phyloP scores from a whole-genome alignment of 2,329 filamentous ascomycete genomes.

The Tolypocladium endophyticum region DNA sequence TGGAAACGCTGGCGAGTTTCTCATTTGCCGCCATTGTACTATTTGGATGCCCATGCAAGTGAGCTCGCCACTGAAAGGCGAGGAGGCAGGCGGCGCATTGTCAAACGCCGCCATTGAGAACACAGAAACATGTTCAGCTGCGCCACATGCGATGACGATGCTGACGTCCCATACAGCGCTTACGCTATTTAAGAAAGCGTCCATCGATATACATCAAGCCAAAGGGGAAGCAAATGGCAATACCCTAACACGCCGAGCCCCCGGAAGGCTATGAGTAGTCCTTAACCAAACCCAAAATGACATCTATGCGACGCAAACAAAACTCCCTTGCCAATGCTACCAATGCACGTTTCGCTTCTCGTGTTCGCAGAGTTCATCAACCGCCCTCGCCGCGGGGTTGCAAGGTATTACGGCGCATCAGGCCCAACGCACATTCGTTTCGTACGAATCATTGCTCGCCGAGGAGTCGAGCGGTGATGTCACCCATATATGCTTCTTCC shows the following conservation, averaged over 20 bases:
- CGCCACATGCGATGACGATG: not conserved
- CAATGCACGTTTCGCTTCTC: not conserved
- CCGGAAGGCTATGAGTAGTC: not conserved
- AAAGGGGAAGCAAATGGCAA: not conserved
- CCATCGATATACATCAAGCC: not conserved
- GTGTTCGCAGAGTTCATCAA: not conserved
- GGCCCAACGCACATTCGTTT: not conserved
- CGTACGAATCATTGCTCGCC: constrained; percentile 50
- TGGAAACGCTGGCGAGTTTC: not conserved
- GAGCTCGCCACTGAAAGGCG: not conserved
- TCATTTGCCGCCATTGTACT: not conserved
- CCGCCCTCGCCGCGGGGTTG: not conserved
- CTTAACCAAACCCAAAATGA: not conserved
- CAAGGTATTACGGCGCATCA: not conserved
- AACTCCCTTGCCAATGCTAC: constrained; percentile 11
- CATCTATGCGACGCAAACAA: constrained; percentile 5
- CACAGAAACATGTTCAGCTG: not conserved
- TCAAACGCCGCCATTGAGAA: not conserved
- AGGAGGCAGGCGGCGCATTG: too few relatives aligned
- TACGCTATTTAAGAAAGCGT: not conserved
- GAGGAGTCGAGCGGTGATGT: constrained; percentile 76
- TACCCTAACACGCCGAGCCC: not conserved
- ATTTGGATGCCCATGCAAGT: not conserved
- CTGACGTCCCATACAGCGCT: not conserved
- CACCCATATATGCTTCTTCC: constrained; percentile 84